Percentiles rank a stretch among this genome's conserved stretches.
These are phyloP conservation scores for Hibiscus trionum DNA, from an alignment of 345 rosid genomes.

Conservation along the genomic window DNA sequence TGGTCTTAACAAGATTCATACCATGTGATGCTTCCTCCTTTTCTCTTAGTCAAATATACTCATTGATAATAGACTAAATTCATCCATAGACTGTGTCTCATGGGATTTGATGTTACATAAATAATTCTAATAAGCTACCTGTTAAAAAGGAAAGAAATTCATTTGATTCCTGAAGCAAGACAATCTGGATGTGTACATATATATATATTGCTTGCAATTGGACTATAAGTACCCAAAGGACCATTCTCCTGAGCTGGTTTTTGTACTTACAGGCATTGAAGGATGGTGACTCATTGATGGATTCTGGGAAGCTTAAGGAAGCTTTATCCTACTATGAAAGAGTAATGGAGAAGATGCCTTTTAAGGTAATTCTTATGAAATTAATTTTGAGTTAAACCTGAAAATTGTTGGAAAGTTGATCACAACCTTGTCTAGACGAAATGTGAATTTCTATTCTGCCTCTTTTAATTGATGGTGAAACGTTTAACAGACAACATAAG, in stretches of 20 bases:
- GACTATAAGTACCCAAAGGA: background rate
- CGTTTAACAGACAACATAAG: background rate
- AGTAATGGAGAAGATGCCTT: slow-evolving; percentile 61
- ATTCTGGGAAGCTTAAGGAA: slow-evolving; percentile 68
- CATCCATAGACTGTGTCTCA: background rate
- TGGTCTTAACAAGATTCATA: background rate
- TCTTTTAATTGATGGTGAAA: background rate
- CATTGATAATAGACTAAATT: background rate
- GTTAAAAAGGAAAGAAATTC: background rate
- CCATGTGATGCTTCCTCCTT: background rate
- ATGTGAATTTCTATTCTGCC: background rate
- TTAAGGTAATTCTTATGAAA: slow-evolving; percentile 46
- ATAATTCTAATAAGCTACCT: background rate
- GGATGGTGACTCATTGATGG: slow-evolving; percentile 73
- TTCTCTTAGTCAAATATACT: background rate
- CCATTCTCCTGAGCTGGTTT: slow-evolving; percentile 9
- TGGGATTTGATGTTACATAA: background rate
- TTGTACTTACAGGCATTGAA: slow-evolving; percentile 44
- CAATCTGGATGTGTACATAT: background rate
- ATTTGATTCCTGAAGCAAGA: background rate
- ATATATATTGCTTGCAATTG: background rate
- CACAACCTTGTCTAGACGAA: background rate
- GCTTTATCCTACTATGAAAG: slow-evolving; percentile 57
- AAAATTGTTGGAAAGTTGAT: background rate
- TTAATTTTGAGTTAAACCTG: background rate